A percentile compares a stretch with the other conserved stretches of the same genome.
phyloP scores from a whole-genome alignment of 1,139 yeast genomes.

The Taphrina pruni region DNA sequence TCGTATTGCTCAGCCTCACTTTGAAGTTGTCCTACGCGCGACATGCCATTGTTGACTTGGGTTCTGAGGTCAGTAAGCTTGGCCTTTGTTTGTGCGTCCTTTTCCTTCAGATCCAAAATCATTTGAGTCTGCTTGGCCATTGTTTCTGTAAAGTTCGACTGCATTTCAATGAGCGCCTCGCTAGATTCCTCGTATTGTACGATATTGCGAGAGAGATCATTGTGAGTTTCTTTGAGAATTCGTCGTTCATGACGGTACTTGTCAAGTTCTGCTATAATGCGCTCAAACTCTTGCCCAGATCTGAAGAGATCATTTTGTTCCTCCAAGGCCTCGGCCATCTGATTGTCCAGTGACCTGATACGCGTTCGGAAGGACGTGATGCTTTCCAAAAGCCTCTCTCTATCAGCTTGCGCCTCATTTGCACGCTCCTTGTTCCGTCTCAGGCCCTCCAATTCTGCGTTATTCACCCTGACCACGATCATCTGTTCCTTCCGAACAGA shows the following conservation, averaged over 20 bases:
- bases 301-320: slow-evolving; percentile 71
- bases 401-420: slow-evolving; percentile 59
- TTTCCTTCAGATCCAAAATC: slow-evolving; percentile 44
- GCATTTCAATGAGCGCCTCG: slow-evolving; percentile 58
- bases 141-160: slow-evolving; percentile 62
- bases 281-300: slow-evolving; percentile 81
- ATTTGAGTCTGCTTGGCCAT: slow-evolving; percentile 54
- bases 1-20: slow-evolving; percentile 57
- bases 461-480: slow-evolving; percentile 72
- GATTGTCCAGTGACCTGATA: slow-evolving; percentile 58
- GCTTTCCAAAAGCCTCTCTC: slow-evolving; percentile 57
- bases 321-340: slow-evolving; percentile 61
- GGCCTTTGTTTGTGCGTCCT: slow-evolving; percentile 38
- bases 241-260: slow-evolving; percentile 59
- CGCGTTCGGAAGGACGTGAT: slow-evolving; percentile 59
- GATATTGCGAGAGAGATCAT: slow-evolving; percentile 25
- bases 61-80: slow-evolving; percentile 50
- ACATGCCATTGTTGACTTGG: slow-evolving; percentile 56
- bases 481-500: slow-evolving; percentile 76
- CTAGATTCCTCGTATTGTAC: slow-evolving; percentile 55
- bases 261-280: slow-evolving; percentile 68
- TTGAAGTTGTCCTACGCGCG: slow-evolving; percentile 65
- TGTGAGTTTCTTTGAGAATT: slow-evolving; percentile 43
- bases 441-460: slow-evolving; percentile 78
- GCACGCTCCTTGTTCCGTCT: slow-evolving; percentile 77